Conservation (phyloP, 2,329 filamentous ascomycete species). For the Penicillium sp. region DNA sequence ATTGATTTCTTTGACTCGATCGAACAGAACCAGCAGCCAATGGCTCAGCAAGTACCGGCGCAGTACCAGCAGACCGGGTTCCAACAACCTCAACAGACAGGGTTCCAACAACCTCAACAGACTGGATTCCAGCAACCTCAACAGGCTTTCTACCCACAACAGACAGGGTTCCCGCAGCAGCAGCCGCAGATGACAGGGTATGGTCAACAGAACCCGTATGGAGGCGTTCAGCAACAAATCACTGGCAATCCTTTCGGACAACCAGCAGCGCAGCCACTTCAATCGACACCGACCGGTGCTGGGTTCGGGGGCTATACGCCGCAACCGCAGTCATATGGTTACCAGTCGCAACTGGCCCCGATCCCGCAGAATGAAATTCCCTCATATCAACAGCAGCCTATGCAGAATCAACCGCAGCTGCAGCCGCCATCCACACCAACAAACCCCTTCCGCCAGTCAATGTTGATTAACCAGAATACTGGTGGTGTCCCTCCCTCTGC, state of each 20-base stretch:
- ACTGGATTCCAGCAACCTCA: conserved; percentile 36
- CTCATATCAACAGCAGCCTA: conserved; percentile 47
- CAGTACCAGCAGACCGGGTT: conserved; percentile 40
- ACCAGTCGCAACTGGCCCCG: conserved; percentile 43
- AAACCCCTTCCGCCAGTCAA: conserved; percentile 93
- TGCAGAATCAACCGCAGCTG: conserved; percentile 33
- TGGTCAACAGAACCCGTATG: conserved; percentile 25
- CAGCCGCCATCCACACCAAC: conserved; percentile 44
- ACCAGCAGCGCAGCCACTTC: conserved; percentile 50
- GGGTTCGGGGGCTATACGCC: conserved; percentile 81
- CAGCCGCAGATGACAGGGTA: conserved; percentile 42
- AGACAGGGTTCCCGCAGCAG: conserved; percentile 38
- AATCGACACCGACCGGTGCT: conserved; percentile 67
- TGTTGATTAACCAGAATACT: conserved; percentile 60
- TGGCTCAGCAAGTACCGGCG: conserved; percentile 49
- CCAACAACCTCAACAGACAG: conserved; percentile 29
- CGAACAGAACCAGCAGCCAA: conserved; percentile 79
- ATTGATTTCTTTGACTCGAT: conserved; percentile 97
- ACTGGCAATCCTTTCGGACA: conserved; percentile 32
- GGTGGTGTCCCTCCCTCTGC: conserved; percentile 46
- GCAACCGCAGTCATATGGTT: conserved; percentile 61
- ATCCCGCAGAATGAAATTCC: conserved; percentile 53
- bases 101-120: conserved; percentile 30
- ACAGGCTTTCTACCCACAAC: conserved; percentile 34
- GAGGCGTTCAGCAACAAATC: conserved; percentile 26